Conservation (phyloP, 1,139 yeast genomes). For the Candida smagusa region DNA sequence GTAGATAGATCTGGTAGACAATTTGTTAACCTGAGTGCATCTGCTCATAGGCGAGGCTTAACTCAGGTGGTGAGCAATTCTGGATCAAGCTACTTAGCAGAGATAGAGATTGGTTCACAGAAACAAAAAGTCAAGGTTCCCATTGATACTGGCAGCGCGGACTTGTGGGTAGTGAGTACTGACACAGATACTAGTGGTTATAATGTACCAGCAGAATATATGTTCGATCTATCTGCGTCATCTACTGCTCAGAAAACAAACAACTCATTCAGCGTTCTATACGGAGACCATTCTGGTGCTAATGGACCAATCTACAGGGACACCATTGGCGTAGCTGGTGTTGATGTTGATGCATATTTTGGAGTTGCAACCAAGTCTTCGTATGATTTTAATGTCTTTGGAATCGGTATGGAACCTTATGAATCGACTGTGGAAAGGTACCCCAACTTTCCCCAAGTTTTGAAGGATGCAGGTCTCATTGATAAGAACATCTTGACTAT, state of each 20-base stretch:
- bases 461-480: conserved; percentile 23
- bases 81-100: too few species aligned
- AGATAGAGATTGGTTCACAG: conserved; percentile 9
- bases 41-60: too few species aligned
- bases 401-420: conserved; percentile 12
- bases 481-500: conserved; percentile 17
- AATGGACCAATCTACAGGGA: conserved; percentile 17
- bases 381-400: conserved; percentile 10
- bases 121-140: conserved; percentile 10
- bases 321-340: conserved; percentile 8
- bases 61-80: too few species aligned
- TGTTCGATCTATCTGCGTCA: conserved; percentile 9
- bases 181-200: conserved; percentile 1
- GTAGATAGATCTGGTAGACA: conserved; percentile 3
- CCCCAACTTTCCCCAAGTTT: conserved; percentile 23
- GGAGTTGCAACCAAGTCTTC: conserved; percentile 11
- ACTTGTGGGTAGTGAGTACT: conserved; percentile 16
- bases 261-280: not conserved
- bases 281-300: conserved; percentile 13
- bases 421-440: conserved; percentile 14
- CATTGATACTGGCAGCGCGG: conserved; percentile 21
- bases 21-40: not conserved
- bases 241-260: conserved; percentile 5
- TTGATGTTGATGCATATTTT: conserved; percentile 7
- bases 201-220: not conserved